phyloP scores from a whole-genome alignment of 139 green algal species.

The Tetradesmus lagerheimii region DNA sequence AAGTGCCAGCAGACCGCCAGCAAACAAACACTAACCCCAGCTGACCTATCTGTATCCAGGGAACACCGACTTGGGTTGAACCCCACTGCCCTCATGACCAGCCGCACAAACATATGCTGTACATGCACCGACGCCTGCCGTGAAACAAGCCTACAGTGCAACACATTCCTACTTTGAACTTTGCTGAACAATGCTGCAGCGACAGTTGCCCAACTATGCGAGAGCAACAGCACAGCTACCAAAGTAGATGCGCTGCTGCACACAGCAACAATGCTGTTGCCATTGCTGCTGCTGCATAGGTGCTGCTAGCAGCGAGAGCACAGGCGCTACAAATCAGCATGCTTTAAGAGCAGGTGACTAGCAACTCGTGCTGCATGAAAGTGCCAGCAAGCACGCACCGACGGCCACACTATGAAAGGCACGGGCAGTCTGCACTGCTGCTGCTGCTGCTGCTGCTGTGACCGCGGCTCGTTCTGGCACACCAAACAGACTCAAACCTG shows the following conservation, averaged over 20 bases:
- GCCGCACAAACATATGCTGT: neutral
- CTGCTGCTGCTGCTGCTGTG: neutral
- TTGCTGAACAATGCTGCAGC: neutral
- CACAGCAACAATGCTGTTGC: neutral
- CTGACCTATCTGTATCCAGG: neutral
- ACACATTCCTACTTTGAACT: neutral
- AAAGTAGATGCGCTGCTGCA: neutral
- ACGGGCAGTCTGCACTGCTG: neutral
- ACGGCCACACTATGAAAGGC: neutral
- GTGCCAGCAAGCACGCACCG: neutral
- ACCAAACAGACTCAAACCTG: neutral
- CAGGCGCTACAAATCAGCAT: neutral
- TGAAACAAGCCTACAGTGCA: neutral
- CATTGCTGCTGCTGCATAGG: neutral
- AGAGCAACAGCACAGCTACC: neutral
- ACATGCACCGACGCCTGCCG: neutral
- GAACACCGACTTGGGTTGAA: too few species aligned
- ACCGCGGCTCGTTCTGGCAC: too few species aligned
- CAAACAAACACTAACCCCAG: too few species aligned
- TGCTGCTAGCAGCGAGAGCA: neutral
- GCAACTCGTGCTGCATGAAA: neutral
- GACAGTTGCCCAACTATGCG: too few species aligned
- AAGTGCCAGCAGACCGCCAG: too few species aligned
- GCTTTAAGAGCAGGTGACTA: too few species aligned
- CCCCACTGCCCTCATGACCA: too few species aligned